These are phyloP conservation scores for Penicillium sp. DNA, from an alignment of 2,329 filamentous ascomycete species.

Conservation along the genomic window DNA sequence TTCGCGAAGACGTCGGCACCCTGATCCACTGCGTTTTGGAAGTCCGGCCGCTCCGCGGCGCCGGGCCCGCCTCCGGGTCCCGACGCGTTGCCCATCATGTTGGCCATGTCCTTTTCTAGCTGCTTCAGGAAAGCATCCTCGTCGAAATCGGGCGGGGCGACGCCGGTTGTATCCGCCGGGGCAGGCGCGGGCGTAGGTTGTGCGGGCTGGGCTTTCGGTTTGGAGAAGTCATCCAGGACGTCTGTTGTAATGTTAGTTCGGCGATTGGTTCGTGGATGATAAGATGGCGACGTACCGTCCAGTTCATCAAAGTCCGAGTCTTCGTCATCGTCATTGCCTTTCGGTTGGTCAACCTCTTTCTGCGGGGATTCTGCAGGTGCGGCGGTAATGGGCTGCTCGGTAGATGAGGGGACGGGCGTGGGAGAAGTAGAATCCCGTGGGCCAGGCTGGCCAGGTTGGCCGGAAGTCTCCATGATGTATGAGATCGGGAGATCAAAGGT, in stretches of 20 bases:
- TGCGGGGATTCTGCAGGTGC: constrained; percentile 2
- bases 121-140: constrained; percentile 68
- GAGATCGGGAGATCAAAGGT: neutral
- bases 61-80: constrained; percentile 5
- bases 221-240: constrained; percentile 86
- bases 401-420: neutral
- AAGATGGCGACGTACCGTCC: constrained; percentile 60
- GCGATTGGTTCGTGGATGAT: neutral
- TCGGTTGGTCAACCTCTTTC: constrained; percentile 7
- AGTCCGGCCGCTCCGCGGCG: constrained; percentile 19
- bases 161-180: constrained; percentile 11
- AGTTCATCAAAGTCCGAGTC: constrained; percentile 95
- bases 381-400: neutral
- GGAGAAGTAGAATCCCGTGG: neutral
- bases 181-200: constrained; percentile 14
- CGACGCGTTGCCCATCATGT: constrained; percentile 60
- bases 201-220: constrained; percentile 47
- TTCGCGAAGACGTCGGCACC: constrained; percentile 38
- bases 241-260: constrained; percentile 57
- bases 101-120: constrained; percentile 86
- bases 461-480: neutral
- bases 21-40: constrained; percentile 29
- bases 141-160: constrained; percentile 25
- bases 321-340: constrained; percentile 58
- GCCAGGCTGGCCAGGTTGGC: neutral